These are phyloP conservation scores for Epicoccum nigrum DNA, from an alignment of 2,329 filamentous ascomycete genomes.

Conservation along the genomic window DNA sequence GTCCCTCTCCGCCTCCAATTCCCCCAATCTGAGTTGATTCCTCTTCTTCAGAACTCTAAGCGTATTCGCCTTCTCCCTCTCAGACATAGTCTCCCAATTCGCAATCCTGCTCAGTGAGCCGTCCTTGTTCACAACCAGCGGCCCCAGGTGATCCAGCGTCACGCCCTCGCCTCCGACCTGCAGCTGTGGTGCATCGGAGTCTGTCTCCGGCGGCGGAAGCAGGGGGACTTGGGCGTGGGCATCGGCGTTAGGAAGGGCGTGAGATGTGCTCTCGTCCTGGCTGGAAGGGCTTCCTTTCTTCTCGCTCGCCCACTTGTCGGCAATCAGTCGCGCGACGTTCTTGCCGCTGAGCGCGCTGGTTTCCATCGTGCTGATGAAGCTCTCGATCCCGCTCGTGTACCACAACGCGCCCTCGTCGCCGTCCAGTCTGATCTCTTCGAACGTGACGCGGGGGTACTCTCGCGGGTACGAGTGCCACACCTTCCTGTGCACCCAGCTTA, in stretches of 20 bases:
- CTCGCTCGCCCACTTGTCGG: conserved; percentile 61
- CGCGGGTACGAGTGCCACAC: conserved; percentile 89
- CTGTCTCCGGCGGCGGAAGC: neutral
- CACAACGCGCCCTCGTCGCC: conserved; percentile 59
- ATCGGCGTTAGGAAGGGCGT: neutral
- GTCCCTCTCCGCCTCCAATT: conserved; percentile 57
- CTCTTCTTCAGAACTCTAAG: conserved; percentile 70
- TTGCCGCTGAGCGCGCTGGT: conserved; percentile 90
- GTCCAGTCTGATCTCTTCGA: conserved; percentile 75
- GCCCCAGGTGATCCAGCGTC: conserved; percentile 71
- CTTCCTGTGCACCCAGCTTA: conserved; percentile 46
- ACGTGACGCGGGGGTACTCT: conserved; percentile 81
- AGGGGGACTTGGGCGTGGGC: neutral
- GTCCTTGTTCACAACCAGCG: conserved; percentile 75
- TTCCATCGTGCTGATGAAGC: conserved; percentile 97
- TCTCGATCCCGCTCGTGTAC: conserved; percentile 77
- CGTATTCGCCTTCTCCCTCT: conserved; percentile 70
- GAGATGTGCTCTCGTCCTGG: neutral
- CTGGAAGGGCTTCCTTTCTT: neutral
- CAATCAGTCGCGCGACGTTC: conserved; percentile 76
- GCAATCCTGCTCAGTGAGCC: conserved; percentile 72
- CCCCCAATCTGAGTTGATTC: conserved; percentile 67
- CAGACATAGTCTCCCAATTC: conserved; percentile 76
- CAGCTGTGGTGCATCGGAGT: conserved; percentile 27
- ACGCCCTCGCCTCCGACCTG: conserved; percentile 51